Base-by-base conservation (phyloP, 2,329 filamentous ascomycete species). In the Alternaria sp. region DNA sequence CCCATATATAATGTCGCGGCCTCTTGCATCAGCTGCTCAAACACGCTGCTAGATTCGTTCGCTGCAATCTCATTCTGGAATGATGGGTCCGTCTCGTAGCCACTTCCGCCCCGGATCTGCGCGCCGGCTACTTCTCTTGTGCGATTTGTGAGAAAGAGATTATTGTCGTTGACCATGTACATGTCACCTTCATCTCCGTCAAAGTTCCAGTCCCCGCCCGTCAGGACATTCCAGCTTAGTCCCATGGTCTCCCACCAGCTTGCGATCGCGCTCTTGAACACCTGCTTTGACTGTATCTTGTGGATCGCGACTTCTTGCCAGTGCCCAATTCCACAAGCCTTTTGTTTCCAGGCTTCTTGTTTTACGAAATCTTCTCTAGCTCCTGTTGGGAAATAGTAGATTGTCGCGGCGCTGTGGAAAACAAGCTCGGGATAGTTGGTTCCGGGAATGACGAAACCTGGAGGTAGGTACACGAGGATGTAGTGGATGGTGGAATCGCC, bases 201-300 rank as follows among this genome's bases (percentile, higher is more conserved):
- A 6, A 43, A 7, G 28, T n/a, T 8, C 66, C 66, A 70, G 12
- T 43, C 21, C 53, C 57, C 58, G 49, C 18, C 12, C 9, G n/a
- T 45, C 9, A 56, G 25, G 6, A 30, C 4, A 56, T 56, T 4
- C 54, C 54, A 56, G 18, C 41, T 11, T 6, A 55, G 45, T 26
- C 47, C 51, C 45, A 56, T 54, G 4, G n/a, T 46, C 44, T 55
- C 50, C 51, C 60, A 54, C 15, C 25, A 53, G 30, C 33, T 57
- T 14, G 54, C 44, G 26, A 66, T 60, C 5, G 64, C 55, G 9
- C 58, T 61, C 55, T 69, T 68, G n/a, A 68, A 55, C 44, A 61
- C 58, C 37, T 50, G 61, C 49, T 69, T 63, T 47, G 66, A 30
- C 41, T 41, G 55, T 57, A 41, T 64, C 10, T 55, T 66, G 12